Percentiles rank a stretch among this genome's conserved stretches.
These are phyloP conservation scores for Tuber borchii DNA, from an alignment of 495 filamentous ascomycete genomes.

Conservation along the genomic window DNA sequence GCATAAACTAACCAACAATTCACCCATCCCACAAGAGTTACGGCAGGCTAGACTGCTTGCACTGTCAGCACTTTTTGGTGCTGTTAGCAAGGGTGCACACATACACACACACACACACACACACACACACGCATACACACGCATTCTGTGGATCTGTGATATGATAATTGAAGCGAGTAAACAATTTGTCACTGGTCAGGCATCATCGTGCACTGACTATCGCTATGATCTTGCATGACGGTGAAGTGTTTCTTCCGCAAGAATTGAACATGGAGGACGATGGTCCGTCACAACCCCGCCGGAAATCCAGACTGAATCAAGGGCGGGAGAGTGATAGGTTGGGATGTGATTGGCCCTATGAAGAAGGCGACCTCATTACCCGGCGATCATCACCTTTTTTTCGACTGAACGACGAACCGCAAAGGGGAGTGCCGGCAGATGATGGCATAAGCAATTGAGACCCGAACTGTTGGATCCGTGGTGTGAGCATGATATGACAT, in stretches of 20 bases:
- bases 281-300: slow-evolving; percentile 15
- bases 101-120: not conserved
- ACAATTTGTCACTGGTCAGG: not conserved
- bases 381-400: not conserved
- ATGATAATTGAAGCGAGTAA: no score
- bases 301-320: not conserved
- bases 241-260: slow-evolving; percentile 9
- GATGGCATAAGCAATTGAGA: not conserved
- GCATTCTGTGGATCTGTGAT: no score
- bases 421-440: not conserved
- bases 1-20: not conserved
- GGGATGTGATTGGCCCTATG: not conserved
- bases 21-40: not conserved
- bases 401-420: not conserved
- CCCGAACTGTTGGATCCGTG: not conserved
- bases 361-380: not conserved
- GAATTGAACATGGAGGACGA: slow-evolving; percentile 22
- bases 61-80: not conserved
- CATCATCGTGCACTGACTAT: not conserved
- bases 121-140: not conserved
- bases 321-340: no score
- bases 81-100: not conserved
- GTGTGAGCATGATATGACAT: not conserved
- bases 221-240: not conserved
- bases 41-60: not conserved